Evolutionary conservation across 1,139 yeast species (phyloP).

Genomic region (Zygosaccharomyces sapae): DNA sequence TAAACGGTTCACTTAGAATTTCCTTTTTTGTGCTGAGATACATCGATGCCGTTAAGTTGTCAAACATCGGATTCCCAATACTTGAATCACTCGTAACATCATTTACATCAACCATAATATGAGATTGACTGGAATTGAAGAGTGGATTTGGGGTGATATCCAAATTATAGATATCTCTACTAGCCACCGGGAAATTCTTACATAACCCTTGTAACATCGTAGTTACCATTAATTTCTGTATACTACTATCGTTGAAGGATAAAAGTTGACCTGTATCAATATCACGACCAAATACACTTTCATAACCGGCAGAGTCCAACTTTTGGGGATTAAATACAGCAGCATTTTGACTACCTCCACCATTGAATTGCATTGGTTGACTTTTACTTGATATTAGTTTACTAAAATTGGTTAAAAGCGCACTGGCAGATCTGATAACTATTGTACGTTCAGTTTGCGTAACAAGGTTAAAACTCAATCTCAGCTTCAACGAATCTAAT

Average conservation of each 20-base stretch:
- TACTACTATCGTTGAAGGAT: slow-evolving; percentile 40
- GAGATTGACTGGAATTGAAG: slow-evolving; percentile 54
- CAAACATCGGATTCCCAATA: slow-evolving; percentile 57
- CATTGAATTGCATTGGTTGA: slow-evolving; percentile 32
- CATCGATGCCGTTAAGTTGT: slow-evolving; percentile 68
- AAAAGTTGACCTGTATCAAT: slow-evolving; percentile 59
- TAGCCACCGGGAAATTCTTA: slow-evolving; percentile 61
- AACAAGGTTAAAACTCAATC: slow-evolving; percentile 51
- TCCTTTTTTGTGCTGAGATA: slow-evolving; percentile 63
- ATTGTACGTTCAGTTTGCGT: slow-evolving; percentile 55
- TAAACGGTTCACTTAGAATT: slow-evolving; percentile 76
- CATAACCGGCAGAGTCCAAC: slow-evolving; percentile 73
- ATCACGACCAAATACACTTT: slow-evolving; percentile 64
- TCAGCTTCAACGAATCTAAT: slow-evolving; percentile 60
- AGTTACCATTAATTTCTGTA: slow-evolving; percentile 62
- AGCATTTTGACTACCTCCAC: slow-evolving; percentile 29
- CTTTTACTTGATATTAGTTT: slow-evolving; percentile 49
- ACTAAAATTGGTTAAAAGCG: slow-evolving; percentile 59
- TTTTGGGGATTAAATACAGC: slow-evolving; percentile 40
- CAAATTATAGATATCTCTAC: slow-evolving; percentile 37
- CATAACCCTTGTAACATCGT: slow-evolving; percentile 71
- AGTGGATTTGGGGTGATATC: slow-evolving; percentile 46
- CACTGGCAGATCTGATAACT: slow-evolving; percentile 58
- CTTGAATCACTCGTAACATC: slow-evolving; percentile 61
- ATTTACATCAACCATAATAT: slow-evolving; percentile 74